Percentiles rank a stretch among this genome's conserved stretches.
Conservation (phyloP, 2,329 filamentous ascomycete genomes). For the Cryphonectria japonica region DNA sequence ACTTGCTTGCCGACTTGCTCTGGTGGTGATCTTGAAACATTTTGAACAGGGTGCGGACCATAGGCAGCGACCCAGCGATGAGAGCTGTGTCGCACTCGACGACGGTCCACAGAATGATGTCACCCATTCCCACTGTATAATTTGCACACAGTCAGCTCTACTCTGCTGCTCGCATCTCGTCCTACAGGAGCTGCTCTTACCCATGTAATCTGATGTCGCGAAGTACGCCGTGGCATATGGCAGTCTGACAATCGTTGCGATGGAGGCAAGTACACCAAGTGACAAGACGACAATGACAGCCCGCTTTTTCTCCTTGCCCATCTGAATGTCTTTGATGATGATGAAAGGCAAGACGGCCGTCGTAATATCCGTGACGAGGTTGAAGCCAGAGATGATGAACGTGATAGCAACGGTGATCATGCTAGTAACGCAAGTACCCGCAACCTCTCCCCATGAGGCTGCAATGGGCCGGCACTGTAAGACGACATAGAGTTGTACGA, state of each 20-base stretch:
- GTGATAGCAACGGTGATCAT: slow-evolving; percentile 27
- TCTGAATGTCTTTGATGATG: slow-evolving; percentile 24
- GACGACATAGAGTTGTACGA: slow-evolving; percentile 25
- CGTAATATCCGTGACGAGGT: slow-evolving; percentile 21
- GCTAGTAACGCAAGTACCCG: slow-evolving; percentile 17
- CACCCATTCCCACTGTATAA: slow-evolving; percentile 18
- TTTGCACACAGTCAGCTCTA: neutral
- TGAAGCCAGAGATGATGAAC: slow-evolving; percentile 29
- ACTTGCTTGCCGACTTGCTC: neutral
- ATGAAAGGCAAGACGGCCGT: slow-evolving; percentile 16
- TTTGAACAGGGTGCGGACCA: slow-evolving; percentile 26
- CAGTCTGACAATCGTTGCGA: slow-evolving; percentile 26
- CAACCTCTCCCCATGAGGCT: slow-evolving; percentile 25
- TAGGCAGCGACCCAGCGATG: slow-evolving; percentile 29
- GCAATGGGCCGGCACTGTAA: slow-evolving; percentile 29
- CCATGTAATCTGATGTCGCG: neutral
- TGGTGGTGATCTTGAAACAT: neutral
- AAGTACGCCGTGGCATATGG: slow-evolving; percentile 3
- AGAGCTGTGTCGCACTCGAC: slow-evolving; percentile 27
- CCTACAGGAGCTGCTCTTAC: neutral
- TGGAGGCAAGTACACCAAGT: slow-evolving; percentile 25
- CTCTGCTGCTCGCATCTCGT: neutral
- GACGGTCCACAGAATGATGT: slow-evolving; percentile 28
- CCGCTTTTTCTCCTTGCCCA: slow-evolving; percentile 23
- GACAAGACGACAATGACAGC: slow-evolving; percentile 23